Percentiles rank a stretch among this genome's conserved stretches.
phyloP scores from a whole-genome alignment of 768 basidiomycete genomes.

The Leccinum sublutescens region DNA sequence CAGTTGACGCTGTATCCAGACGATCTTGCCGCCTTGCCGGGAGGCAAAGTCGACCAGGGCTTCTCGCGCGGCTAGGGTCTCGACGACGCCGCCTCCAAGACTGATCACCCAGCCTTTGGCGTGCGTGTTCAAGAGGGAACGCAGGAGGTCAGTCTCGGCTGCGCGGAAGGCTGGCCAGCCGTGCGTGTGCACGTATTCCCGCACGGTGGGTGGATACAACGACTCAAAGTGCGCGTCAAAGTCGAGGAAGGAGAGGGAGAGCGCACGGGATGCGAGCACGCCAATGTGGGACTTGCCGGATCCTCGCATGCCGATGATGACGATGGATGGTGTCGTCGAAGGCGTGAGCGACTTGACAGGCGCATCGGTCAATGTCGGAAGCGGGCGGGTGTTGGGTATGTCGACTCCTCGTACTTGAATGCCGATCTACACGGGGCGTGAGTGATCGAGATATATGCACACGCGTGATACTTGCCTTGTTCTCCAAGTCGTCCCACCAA shows the following conservation, averaged over 20 bases:
- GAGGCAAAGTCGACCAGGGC: constrained; percentile 64
- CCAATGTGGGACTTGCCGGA: constrained; percentile 94
- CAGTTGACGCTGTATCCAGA: constrained; percentile 79
- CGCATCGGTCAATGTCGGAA: constrained; percentile 43
- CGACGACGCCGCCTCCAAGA: constrained; percentile 93
- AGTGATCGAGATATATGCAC: no score
- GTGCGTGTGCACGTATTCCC: constrained; percentile 73
- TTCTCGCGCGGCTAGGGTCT: constrained; percentile 72
- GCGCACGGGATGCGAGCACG: constrained; percentile 64
- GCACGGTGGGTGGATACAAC: constrained; percentile 58
- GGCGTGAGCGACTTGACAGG: constrained; percentile 25
- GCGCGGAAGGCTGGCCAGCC: constrained; percentile 91
- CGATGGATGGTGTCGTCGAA: constrained; percentile 52
- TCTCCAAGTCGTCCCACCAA: constrained; percentile 98
- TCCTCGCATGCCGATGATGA: constrained; percentile 95
- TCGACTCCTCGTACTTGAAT: constrained; percentile 86
- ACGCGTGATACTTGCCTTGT: constrained; percentile 59
- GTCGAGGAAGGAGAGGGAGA: constrained; percentile 78
- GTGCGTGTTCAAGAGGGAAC: constrained; percentile 59
- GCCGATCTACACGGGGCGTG: constrained; percentile 62
- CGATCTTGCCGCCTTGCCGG: constrained; percentile 62
- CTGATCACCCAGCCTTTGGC: constrained; percentile 72
- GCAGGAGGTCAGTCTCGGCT: constrained; percentile 69
- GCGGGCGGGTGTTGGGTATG: constrained; percentile 39
- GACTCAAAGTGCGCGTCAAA: constrained; percentile 79